phyloP scores from a whole-genome alignment of 192 early-diverging fungal genomes.

The Piromyces sp. region DNA sequence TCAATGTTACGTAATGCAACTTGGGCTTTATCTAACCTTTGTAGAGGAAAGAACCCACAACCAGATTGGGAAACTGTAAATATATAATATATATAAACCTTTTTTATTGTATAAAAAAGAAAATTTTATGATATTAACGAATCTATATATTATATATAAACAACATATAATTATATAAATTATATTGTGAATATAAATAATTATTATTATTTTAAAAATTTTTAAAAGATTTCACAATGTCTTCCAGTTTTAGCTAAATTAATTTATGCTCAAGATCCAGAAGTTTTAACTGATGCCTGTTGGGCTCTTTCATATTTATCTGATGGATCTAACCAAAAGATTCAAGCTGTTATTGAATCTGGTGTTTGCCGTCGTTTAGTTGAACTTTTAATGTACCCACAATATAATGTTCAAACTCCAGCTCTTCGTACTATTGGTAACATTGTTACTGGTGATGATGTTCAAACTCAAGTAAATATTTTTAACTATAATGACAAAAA shows the following conservation, averaged over 20 bases:
- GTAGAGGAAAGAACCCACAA: constrained; percentile 92
- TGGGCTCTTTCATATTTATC: constrained; percentile 99
- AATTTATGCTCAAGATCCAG: constrained; percentile 78
- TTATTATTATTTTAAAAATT: neutral
- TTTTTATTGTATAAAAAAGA: too few relatives aligned
- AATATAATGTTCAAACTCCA: constrained; percentile 83
- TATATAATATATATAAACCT: constrained; percentile 1
- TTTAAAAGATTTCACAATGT: constrained; percentile 59
- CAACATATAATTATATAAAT: too few relatives aligned
- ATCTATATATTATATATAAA: neutral
- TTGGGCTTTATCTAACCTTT: constrained; percentile 98
- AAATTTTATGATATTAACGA: neutral
- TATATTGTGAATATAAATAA: constrained; percentile 1
- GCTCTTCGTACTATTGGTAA: constrained; percentile 94
- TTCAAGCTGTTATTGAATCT: constrained; percentile 91
- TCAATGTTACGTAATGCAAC: constrained; percentile 97
- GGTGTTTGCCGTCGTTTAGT: constrained; percentile 86
- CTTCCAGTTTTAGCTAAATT: constrained; percentile 79
- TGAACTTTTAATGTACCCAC: constrained; percentile 73
- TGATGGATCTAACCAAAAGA: constrained; percentile 92
- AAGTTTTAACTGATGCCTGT: constrained; percentile 94
- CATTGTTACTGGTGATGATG: constrained; percentile 96
- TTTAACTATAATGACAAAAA: too few relatives aligned
- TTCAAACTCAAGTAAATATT: constrained; percentile 62
- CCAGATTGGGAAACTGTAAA: constrained; percentile 65